phyloP scores from a whole-genome alignment of 495 filamentous ascomycete genomes.

The Penicillium ucsense region DNA sequence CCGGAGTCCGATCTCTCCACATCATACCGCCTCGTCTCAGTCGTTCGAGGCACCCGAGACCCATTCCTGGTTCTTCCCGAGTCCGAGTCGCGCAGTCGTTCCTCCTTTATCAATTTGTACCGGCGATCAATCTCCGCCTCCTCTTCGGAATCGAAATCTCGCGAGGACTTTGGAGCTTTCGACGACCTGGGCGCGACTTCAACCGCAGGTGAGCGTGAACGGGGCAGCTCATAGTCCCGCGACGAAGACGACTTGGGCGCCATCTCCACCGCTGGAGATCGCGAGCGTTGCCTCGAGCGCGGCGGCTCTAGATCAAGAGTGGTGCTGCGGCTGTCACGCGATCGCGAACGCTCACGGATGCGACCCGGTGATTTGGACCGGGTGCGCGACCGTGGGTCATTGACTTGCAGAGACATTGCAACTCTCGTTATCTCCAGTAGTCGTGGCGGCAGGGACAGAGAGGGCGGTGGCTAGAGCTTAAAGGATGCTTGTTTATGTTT shows the following conservation, averaged over 20 bases:
- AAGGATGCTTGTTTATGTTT: not conserved
- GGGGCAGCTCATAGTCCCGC: constrained; percentile 14
- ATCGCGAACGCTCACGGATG: constrained; percentile 37
- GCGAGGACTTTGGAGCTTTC: constrained; percentile 9
- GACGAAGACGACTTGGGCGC: constrained; percentile 11
- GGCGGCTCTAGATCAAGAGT: not conserved
- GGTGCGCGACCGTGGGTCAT: constrained; percentile 48
- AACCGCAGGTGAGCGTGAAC: constrained; percentile 10
- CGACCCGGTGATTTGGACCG: constrained; percentile 51
- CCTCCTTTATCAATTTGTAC: constrained; percentile 15
- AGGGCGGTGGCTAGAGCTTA: no score
- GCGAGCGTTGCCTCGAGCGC: constrained; percentile 7
- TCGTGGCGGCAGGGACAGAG: no score
- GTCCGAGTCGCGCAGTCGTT: constrained; percentile 2
- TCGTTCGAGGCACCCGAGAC: constrained; percentile 30
- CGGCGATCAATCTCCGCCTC: constrained; percentile 21
- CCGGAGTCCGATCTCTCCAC: constrained; percentile 40
- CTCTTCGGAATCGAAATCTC: constrained; percentile 16
- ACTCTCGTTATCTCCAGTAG: not conserved
- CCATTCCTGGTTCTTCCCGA: not conserved
- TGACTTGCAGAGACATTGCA: constrained; percentile 44
- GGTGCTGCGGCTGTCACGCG: constrained; percentile 36
- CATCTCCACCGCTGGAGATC: constrained; percentile 12
- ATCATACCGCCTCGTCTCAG: constrained; percentile 22
- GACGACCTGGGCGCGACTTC: constrained; percentile 12